These are phyloP conservation scores for Cyphellophora attinorum DNA, from an alignment of 2,329 filamentous ascomycete species.

Conservation along the genomic window DNA sequence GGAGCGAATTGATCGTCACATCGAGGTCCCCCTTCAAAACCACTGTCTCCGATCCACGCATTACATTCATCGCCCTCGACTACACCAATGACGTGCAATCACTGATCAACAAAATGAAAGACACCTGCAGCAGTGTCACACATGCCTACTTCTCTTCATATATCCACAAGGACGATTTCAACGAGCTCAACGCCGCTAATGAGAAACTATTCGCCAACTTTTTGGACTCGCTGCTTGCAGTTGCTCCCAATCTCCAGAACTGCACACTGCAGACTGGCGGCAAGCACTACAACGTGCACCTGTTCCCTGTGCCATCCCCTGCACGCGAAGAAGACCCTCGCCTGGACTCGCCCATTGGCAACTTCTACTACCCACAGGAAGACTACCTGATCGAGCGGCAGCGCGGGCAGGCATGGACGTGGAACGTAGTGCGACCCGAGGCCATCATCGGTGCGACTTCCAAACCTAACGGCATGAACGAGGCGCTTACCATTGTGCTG, in stretches of 20 bases:
- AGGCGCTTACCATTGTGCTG: slow-evolving; percentile 20
- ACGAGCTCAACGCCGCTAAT: slow-evolving; percentile 19
- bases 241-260: slow-evolving; percentile 18
- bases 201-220: slow-evolving; percentile 25
- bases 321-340: slow-evolving; percentile 16
- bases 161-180: slow-evolving; percentile 24
- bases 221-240: slow-evolving; percentile 19
- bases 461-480: slow-evolving; percentile 25
- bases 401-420: neutral
- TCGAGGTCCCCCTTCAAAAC: slow-evolving; percentile 19
- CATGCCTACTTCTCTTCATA: slow-evolving; percentile 27
- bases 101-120: slow-evolving; percentile 13
- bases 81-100: slow-evolving; percentile 17
- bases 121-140: slow-evolving; percentile 21
- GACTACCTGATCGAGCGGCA: neutral
- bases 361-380: slow-evolving; percentile 2
- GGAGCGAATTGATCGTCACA: slow-evolving; percentile 22
- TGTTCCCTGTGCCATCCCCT: slow-evolving; percentile 19
- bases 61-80: slow-evolving; percentile 24
- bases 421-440: neutral
- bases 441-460: slow-evolving; percentile 2
- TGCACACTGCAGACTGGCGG: slow-evolving; percentile 24
- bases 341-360: slow-evolving; percentile 14
- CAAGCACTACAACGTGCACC: slow-evolving; percentile 24
- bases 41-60: slow-evolving; percentile 19